These are phyloP conservation scores for Aegilops longissima DNA, from an alignment of 176 grass and related monocot species.

Conservation along the genomic window DNA sequence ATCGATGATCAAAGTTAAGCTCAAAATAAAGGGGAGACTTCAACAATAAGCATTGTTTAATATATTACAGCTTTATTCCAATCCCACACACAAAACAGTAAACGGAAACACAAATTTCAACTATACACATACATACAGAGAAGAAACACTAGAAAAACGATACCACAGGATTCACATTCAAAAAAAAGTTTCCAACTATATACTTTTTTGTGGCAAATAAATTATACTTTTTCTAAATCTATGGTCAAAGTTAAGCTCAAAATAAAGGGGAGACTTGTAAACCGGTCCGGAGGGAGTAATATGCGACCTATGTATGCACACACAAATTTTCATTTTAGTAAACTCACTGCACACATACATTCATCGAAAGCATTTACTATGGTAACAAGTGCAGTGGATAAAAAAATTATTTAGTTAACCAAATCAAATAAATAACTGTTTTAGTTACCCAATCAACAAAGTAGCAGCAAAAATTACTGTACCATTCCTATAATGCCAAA, in stretches of 20 bases:
- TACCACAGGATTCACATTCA: not conserved
- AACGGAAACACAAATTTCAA: not conserved
- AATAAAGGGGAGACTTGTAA: not conserved
- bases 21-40: no score
- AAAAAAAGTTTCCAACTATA: not conserved
- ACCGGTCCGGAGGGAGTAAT: not conserved
- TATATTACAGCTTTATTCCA: not conserved
- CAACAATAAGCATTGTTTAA: not conserved
- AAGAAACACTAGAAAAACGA: not conserved
- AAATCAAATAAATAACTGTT: not conserved
- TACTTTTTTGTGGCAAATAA: not conserved
- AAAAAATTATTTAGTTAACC: not conserved
- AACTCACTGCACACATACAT: not conserved
- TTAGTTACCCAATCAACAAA: not conserved
- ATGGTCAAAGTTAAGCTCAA: not conserved
- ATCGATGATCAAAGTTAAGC: no score
- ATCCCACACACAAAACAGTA: not conserved
- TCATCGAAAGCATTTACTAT: constrained; percentile 9
- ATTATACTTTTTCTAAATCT: not conserved
- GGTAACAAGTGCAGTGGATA: not conserved
- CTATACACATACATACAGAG: not conserved
- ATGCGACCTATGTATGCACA: not conserved
- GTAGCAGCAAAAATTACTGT: not conserved
- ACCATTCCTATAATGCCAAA: not conserved
- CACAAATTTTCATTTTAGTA: not conserved